Base-by-base conservation (phyloP, 768 basidiomycete species). In the Lentinula sp. region DNA sequence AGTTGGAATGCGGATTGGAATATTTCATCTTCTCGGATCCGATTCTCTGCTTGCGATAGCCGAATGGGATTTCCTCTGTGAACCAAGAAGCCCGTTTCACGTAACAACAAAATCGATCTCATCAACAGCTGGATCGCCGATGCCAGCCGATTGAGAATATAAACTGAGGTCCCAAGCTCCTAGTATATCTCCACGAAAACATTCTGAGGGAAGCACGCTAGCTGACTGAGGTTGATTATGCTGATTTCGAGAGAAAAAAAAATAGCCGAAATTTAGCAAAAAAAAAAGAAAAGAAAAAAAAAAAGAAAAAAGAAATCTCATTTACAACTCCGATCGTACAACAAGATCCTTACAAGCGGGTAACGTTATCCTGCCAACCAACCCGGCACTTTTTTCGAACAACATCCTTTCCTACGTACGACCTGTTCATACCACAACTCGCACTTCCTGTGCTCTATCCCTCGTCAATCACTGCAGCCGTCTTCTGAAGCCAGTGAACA, bases 111-210 rank as follows among this genome's bases (percentile, higher is more conserved):
- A 61, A 66, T 66, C 63, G 66, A 69, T 66, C 63, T 65, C 53
- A 67, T 68, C 64, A 62, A 37, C 34, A 60, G 37, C 21, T 65
- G 63, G 62, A 70, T 67, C 64, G 49, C 64, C 61, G 63, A 66
- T 68, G 51, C 16, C 42, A n/a, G 51, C 53, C 42, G 45, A 60
- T 59, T 21, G 43, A 7, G 55, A 39, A 18, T 28, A 43, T 16
- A 28, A 28, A 28, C 28, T 28, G 28, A 28, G 28, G 28, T 4
- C 28, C 28, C 3, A 28, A 28, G 28, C 28, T 28, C 28, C 28
- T 28, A 28, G 23, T 23, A 23, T 23, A 28, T 28, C 28, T 28
- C 28, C 28, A 28, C 28, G 28, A 28, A 28, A 28, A 28, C 28
- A 28, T 28, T 28, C 3, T 28, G 28, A 28, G 28, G 28, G 3